Percentiles rank a stretch among this genome's conserved stretches.
Conservation (phyloP, 768 basidiomycete species). For the Lentinula aciculospora region DNA sequence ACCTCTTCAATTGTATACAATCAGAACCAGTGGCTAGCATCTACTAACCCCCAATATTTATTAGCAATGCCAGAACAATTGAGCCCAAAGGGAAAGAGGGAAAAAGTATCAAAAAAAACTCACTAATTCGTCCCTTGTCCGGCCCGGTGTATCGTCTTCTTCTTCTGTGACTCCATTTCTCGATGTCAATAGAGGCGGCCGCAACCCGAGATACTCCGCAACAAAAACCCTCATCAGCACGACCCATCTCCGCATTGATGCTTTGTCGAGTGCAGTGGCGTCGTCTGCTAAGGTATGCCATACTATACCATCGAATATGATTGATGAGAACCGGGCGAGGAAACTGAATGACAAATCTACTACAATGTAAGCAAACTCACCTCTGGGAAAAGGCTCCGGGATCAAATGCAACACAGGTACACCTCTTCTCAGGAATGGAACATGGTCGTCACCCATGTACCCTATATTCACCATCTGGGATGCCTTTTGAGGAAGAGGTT, state of each 20-base stretch:
- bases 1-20: background rate
- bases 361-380: slow-evolving; percentile 51
- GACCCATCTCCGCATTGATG: slow-evolving; percentile 88
- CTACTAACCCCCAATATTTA: background rate
- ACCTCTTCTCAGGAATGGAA: slow-evolving; percentile 80
- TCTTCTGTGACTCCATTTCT: background rate
- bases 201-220: slow-evolving; percentile 80
- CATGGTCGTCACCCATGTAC: slow-evolving; percentile 87
- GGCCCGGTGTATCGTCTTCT: too few relatives aligned
- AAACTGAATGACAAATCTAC: background rate
- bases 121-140: background rate
- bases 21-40: background rate
- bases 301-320: too few relatives aligned
- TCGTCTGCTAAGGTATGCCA: slow-evolving; percentile 60
- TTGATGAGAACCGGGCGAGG: too few relatives aligned
- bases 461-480: slow-evolving; percentile 29
- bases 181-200: slow-evolving; percentile 25
- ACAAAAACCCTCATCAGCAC: slow-evolving; percentile 83
- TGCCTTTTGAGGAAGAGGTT: slow-evolving; percentile 31
- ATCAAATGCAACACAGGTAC: slow-evolving; percentile 91
- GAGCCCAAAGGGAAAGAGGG: background rate
- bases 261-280: slow-evolving; percentile 75
- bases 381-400: slow-evolving; percentile 78
- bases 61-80: background rate
- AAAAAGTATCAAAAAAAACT: background rate